These are phyloP conservation scores for Coemansia sp. DNA, from an alignment of 192 early-diverging fungal species.

Conservation along the genomic window DNA sequence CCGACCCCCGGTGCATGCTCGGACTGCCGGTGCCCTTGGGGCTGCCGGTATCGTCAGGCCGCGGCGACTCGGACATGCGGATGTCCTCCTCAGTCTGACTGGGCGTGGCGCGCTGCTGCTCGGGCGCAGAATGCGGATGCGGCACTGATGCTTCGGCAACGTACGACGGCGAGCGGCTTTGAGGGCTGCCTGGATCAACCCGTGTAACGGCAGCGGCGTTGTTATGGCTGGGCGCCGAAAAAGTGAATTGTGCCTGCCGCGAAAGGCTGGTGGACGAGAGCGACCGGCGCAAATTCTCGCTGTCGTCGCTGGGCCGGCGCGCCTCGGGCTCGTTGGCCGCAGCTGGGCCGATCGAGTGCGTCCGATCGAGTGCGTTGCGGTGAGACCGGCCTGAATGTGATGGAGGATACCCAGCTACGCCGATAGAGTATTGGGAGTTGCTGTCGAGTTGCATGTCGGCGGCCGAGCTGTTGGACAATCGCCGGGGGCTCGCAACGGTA, in stretches of 20 bases:
- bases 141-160: background rate
- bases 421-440: conserved; percentile 1
- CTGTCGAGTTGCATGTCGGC: conserved; percentile 20
- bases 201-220: background rate
- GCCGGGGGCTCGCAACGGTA: background rate
- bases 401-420: background rate
- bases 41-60: conserved; percentile 5
- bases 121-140: background rate
- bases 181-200: background rate
- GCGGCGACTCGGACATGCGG: conserved; percentile 47
- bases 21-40: conserved; percentile 3
- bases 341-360: background rate
- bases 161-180: background rate
- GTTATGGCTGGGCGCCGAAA: conserved; percentile 15
- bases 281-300: conserved; percentile 9
- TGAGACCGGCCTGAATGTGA: background rate
- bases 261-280: conserved; percentile 24
- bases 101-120: conserved; percentile 1
- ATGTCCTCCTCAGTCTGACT: conserved; percentile 39
- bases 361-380: too few species aligned
- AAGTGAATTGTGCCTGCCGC: conserved; percentile 38
- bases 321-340: background rate
- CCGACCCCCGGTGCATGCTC: background rate
- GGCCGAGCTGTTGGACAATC: conserved; percentile 4
- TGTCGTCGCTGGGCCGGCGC: background rate